Percentiles rank a stretch among this genome's conserved stretches.
Evolutionary conservation across 2,329 filamentous ascomycete genomes (phyloP).

Genomic region (Tolypocladium cylindrosporum): DNA sequence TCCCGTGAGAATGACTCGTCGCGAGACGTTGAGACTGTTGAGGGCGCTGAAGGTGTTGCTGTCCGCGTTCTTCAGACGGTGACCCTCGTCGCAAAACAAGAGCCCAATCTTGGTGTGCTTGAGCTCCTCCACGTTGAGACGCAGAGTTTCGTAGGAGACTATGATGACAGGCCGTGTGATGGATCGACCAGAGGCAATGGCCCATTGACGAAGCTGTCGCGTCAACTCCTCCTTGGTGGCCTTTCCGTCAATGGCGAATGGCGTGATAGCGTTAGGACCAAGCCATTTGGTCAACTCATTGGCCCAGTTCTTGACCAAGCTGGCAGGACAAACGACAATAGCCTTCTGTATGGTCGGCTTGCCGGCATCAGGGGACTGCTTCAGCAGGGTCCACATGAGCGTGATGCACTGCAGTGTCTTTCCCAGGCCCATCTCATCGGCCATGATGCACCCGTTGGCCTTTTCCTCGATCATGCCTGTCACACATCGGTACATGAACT

Average conservation of each 20-base stretch:
- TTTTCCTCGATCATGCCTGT: slow-evolving; percentile 92
- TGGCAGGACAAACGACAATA: slow-evolving; percentile 93
- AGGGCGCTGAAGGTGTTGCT: slow-evolving; percentile 90
- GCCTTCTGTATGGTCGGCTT: slow-evolving; percentile 92
- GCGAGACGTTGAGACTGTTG: slow-evolving; percentile 80
- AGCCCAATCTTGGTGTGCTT: slow-evolving; percentile 85
- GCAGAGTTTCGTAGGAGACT: slow-evolving; percentile 92
- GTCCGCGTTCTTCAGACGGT: slow-evolving; percentile 93
- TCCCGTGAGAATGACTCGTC: slow-evolving; percentile 88
- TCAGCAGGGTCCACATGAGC: slow-evolving; percentile 90
- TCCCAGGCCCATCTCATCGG: slow-evolving; percentile 95
- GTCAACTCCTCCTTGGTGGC: slow-evolving; percentile 89
- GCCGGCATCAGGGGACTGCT: slow-evolving; percentile 92
- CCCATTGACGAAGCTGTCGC: slow-evolving; percentile 87
- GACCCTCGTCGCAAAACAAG: slow-evolving; percentile 91
- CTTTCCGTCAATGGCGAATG: slow-evolving; percentile 95
- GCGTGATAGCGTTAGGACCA: slow-evolving; percentile 78
- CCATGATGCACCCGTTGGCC: slow-evolving; percentile 98
- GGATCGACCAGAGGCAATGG: slow-evolving; percentile 78
- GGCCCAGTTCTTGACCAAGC: slow-evolving; percentile 94
- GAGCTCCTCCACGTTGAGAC: slow-evolving; percentile 82
- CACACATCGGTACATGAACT: slow-evolving; percentile 90
- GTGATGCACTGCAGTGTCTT: slow-evolving; percentile 97
- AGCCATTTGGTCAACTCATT: slow-evolving; percentile 97
- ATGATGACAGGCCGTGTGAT: slow-evolving; percentile 91